Evolutionary conservation across 1,139 yeast genomes (phyloP).

Genomic region (Tardiomyces depauwii): DNA sequence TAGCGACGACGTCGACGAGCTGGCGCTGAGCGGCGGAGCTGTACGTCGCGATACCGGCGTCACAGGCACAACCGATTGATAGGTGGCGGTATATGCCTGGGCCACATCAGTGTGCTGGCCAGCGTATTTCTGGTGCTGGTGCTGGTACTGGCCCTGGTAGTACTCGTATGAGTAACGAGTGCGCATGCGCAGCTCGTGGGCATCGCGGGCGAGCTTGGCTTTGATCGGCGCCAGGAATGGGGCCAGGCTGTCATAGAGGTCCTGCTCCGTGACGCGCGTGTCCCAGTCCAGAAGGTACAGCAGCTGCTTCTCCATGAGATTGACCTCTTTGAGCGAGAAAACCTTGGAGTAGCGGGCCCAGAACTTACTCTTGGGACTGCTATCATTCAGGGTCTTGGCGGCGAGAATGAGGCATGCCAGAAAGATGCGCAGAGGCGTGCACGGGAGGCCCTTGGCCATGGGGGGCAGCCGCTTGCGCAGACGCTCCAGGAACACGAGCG

Average conservation of each 20-base stretch:
- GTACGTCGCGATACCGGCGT: neutral
- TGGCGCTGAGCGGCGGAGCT: neutral
- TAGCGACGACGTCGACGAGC: neutral
- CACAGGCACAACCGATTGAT: neutral
- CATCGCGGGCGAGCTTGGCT: conserved; percentile 13
- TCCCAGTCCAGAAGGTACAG: conserved; percentile 79
- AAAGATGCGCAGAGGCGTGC: conserved; percentile 88
- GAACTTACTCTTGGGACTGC: conserved; percentile 88
- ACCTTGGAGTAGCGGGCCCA: conserved; percentile 93
- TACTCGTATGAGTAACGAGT: neutral
- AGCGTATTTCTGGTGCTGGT: neutral
- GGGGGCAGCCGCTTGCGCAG: conserved; percentile 71
- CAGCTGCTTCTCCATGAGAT: conserved; percentile 83
- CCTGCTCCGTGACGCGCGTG: conserved; percentile 54
- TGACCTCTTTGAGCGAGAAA: conserved; percentile 64
- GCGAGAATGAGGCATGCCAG: conserved; percentile 79
- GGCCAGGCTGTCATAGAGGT: conserved; percentile 54
- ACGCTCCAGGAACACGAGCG: conserved; percentile 70
- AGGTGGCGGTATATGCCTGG: neutral
- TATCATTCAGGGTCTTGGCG: conserved; percentile 85
- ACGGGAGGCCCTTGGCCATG: conserved; percentile 84
- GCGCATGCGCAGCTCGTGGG: conserved; percentile 3
- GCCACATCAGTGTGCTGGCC: neutral
- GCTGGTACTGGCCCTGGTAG: neutral
- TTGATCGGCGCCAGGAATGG: conserved; percentile 73